These are phyloP conservation scores for Camellia granthamiana DNA, from an alignment of 148 eudicot species.

Conservation along the genomic window DNA sequence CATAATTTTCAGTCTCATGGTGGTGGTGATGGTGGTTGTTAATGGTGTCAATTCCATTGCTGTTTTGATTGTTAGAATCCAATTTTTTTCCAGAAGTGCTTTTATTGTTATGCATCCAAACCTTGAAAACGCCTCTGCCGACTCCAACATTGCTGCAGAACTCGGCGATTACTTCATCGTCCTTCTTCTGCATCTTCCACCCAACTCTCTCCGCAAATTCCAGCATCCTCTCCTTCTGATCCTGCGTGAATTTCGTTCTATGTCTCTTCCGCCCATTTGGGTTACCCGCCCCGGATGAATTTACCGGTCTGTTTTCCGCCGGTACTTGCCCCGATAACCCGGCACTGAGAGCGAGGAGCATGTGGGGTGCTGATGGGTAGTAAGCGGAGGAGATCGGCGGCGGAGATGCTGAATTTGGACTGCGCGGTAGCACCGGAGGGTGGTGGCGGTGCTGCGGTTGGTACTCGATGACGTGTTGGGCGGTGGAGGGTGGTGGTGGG, in stretches of 20 bases:
- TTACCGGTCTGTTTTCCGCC: conserved; percentile 10
- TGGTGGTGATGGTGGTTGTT: background rate
- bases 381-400: conserved; percentile 88
- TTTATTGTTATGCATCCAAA: conserved; percentile 90
- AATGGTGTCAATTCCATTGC: background rate
- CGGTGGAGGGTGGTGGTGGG: conserved; percentile 1
- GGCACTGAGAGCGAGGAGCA: conserved; percentile 62
- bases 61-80: conserved; percentile 1
- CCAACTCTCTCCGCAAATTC: conserved; percentile 64
- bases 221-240: conserved; percentile 64
- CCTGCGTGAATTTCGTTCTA: conserved; percentile 56
- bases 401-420: conserved; percentile 65
- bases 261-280: conserved; percentile 47
- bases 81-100: conserved; percentile 41
- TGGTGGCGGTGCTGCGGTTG: conserved; percentile 75
- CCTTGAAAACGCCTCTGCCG: conserved; percentile 69
- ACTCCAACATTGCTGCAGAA: conserved; percentile 61
- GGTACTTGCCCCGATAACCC: conserved; percentile 24
- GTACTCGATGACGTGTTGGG: conserved; percentile 48
- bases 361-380: conserved; percentile 66
- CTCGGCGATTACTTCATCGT: conserved; percentile 37
- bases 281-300: conserved; percentile 1
- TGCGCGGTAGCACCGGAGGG: conserved; percentile 52
- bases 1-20: conserved; percentile 10
- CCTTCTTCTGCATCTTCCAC: conserved; percentile 75